Base-by-base conservation (phyloP, 352 stramenopile genomes). In the Blastocystis sp. region DNA sequence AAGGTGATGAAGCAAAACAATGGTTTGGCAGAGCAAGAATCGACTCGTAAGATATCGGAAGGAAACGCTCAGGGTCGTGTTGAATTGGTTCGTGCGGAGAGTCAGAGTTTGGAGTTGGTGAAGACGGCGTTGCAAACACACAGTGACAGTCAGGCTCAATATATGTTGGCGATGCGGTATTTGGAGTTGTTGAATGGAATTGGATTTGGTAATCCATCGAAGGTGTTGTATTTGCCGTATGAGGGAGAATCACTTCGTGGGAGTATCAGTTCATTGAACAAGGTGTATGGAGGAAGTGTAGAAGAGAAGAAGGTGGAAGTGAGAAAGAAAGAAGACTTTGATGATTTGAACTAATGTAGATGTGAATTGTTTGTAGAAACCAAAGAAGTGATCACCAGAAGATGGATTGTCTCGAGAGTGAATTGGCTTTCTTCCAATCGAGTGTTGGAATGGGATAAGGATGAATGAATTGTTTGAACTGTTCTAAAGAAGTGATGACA, bases 21-120 rank as follows among this genome's bases (percentile, higher is more conserved):
- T 61, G 87, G 87, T 88, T 73, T 89, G n/a, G 87, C 87, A 29
- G 84, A 89, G 51, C 87, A 89, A 86, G 87, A 89, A 65, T 78
- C 85, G 14, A 88, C 87, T 21, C 87, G 87, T 53, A 89, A 89
- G 54, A 87, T 86, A 53, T 89, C 87, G 9, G 87, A 89, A 65
- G 87, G 87, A 16, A 44, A 57, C 11, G 75, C 84, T 7, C 48
- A 87, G 21, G 86, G 84, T 44, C 85, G 88, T 69, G 61, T 89
- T 38, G 87, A 89, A 54, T 48, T 89, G 18, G 87, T 87, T 0
- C 72, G 86, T 7, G 87, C 87, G 24, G 87, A 89, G 46, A 87
- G 73, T 75, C 73, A 84, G 46, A 73, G 54, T 73, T 71, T 84
- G 29, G 59, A 84, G 32, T 56, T 84, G 81, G 72, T 87, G 49